Evolutionary conservation across 169 alveolate genomes (phyloP).

Genomic region (Ichthyophthirius multifiliis): DNA sequence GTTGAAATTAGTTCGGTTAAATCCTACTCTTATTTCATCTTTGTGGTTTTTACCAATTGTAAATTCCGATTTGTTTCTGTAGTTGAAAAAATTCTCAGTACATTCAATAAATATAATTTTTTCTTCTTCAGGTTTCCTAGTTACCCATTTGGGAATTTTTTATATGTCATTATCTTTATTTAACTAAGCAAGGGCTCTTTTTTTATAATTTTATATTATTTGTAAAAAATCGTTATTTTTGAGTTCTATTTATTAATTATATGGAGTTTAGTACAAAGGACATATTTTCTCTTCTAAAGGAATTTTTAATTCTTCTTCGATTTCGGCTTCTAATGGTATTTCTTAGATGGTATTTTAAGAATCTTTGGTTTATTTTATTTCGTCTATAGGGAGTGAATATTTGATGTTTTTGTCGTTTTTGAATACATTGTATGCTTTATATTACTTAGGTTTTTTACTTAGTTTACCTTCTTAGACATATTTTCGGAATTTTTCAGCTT

Average conservation of each 20-base stretch:
- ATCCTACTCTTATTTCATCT: constrained; percentile 51
- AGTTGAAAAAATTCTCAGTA: constrained; percentile 40
- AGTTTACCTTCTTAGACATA: too few relatives aligned
- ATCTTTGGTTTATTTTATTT: too few relatives aligned
- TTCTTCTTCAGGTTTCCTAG: neutral
- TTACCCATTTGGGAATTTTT: neutral
- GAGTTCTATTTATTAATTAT: constrained; percentile 47
- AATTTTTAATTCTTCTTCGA: constrained; percentile 26
- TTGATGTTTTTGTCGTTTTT: too few relatives aligned
- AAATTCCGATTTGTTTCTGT: constrained; percentile 69
- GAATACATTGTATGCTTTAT: too few relatives aligned
- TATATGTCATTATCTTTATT: constrained; percentile 2
- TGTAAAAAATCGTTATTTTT: constrained; percentile 32
- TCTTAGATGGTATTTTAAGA: too few relatives aligned
- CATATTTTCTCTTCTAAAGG: constrained; percentile 23
- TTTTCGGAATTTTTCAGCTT: too few relatives aligned
- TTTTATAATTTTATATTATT: constrained; percentile 17
- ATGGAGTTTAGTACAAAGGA: constrained; percentile 52
- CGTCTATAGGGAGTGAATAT: too few relatives aligned
- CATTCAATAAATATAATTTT: constrained; percentile 27
- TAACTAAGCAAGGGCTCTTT: constrained; percentile 6
- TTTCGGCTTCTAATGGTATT: constrained; percentile 24
- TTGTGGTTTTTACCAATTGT: constrained; percentile 50
- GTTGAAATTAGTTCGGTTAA: constrained; percentile 24
- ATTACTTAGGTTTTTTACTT: too few relatives aligned